These are phyloP conservation scores for Opeltia flavorubescens DNA, from an alignment of 495 filamentous ascomycete genomes.

Conservation along the genomic window DNA sequence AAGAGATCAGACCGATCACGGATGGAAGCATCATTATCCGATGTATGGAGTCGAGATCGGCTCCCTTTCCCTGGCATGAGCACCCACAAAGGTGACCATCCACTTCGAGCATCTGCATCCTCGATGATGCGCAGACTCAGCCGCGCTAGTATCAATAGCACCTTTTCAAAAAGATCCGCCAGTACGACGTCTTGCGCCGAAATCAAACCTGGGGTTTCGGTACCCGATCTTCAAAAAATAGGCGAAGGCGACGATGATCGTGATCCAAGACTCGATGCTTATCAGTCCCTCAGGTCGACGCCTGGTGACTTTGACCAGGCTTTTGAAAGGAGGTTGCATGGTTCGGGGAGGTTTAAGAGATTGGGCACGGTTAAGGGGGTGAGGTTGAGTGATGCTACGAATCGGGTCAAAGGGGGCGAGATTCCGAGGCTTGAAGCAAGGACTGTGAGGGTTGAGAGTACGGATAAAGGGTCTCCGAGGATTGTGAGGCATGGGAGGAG, in stretches of 20 bases:
- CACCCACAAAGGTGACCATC: conserved; percentile 45
- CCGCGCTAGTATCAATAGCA: conserved; percentile 43
- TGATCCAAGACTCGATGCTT: neutral
- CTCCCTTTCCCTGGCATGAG: conserved; percentile 81
- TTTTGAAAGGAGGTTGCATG: neutral
- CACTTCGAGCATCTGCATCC: conserved; percentile 54
- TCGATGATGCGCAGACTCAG: conserved; percentile 77
- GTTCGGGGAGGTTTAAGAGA: neutral
- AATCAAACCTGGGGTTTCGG: neutral
- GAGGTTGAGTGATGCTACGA: neutral
- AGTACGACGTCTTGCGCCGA: neutral
- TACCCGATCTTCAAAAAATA: neutral
- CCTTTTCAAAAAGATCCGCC: neutral
- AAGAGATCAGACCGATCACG: conserved; percentile 61
- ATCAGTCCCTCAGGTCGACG: neutral
- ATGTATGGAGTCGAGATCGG: conserved; percentile 74
- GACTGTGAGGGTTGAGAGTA: neutral
- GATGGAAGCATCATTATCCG: conserved; percentile 56
- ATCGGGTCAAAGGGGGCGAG: neutral
- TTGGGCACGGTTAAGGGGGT: neutral
- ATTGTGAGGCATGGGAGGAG: neutral
- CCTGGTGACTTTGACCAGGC: neutral
- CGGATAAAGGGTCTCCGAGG: neutral
- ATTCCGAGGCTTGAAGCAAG: neutral
- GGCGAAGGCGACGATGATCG: neutral